phyloP scores from a whole-genome alignment of 2,329 filamentous ascomycete genomes.

The Chaetoscypha palmicola region DNA sequence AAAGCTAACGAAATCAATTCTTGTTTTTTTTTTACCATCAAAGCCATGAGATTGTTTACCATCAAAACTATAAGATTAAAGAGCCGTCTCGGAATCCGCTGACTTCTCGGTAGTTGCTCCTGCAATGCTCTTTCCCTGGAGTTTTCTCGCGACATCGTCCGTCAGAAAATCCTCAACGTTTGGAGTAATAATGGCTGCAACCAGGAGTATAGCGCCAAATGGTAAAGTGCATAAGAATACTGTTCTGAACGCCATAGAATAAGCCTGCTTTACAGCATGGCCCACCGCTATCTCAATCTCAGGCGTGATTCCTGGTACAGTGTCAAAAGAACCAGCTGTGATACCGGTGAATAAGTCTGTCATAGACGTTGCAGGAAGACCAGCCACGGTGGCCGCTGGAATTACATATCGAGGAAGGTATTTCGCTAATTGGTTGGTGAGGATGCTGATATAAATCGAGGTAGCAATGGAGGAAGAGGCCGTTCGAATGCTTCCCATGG shows the following conservation, averaged over 20 bases:
- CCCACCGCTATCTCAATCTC: constrained; percentile 32
- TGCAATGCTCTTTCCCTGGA: constrained; percentile 25
- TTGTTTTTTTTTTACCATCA: too few species aligned
- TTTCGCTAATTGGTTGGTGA: constrained; percentile 32
- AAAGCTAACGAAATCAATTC: too few species aligned
- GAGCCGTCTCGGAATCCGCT: not conserved
- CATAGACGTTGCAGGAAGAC: constrained; percentile 32
- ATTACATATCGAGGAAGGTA: constrained; percentile 32
- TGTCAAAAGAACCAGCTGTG: constrained; percentile 28
- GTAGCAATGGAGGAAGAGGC: constrained; percentile 35
- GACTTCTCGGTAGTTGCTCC: not conserved
- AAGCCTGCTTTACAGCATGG: constrained; percentile 25
- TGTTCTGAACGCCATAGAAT: constrained; percentile 13
- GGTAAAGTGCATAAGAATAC: constrained; percentile 28
- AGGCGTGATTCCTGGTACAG: constrained; percentile 32
- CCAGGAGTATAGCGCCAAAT: constrained; percentile 32
- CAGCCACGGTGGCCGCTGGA: constrained; percentile 31
- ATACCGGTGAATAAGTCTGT: constrained; percentile 32
- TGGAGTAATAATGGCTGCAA: constrained; percentile 34
- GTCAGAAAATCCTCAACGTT: constrained; percentile 39
- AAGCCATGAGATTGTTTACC: too few species aligned
- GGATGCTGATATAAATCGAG: constrained; percentile 34
- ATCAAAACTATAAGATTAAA: not conserved
- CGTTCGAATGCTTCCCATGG: constrained; percentile 40
- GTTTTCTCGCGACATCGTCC: constrained; percentile 38